Conservation (phyloP, 169 alveolate species). For the Haemoproteus tartakovskyi region DNA sequence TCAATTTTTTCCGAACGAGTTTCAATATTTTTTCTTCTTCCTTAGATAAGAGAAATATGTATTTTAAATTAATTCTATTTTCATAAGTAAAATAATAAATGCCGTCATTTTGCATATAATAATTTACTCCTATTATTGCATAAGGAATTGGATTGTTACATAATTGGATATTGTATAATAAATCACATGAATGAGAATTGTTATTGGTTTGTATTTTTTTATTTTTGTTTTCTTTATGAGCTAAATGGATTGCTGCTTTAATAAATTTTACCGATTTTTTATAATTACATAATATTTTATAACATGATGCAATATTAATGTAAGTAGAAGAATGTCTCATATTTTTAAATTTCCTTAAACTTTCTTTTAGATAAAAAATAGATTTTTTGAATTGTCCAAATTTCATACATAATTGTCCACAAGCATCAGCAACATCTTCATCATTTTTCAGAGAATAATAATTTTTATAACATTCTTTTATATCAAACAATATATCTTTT, state of each 20-base stretch:
- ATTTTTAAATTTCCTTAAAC: constrained; percentile 41
- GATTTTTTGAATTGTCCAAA: constrained; percentile 73
- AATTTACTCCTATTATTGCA: constrained; percentile 48
- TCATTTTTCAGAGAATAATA: constrained; percentile 72
- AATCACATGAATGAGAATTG: constrained; percentile 18
- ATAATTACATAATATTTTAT: constrained; percentile 40
- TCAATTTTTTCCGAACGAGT: constrained; percentile 10
- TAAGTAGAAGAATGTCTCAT: constrained; percentile 54
- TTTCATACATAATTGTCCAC: constrained; percentile 79
- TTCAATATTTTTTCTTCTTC: constrained; percentile 36
- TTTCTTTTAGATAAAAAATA: constrained; percentile 69
- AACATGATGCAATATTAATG: constrained; percentile 61
- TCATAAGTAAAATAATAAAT: constrained; percentile 38
- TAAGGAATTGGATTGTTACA: constrained; percentile 43
- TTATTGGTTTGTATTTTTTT: constrained; percentile 3
- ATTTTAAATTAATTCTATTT: constrained; percentile 20
- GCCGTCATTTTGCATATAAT: constrained; percentile 53
- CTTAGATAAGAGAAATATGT: constrained; percentile 21
- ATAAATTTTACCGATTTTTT: constrained; percentile 30
- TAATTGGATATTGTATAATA: constrained; percentile 47
- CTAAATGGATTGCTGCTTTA: constrained; percentile 25
- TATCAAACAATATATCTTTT: constrained; percentile 69
- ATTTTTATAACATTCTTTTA: constrained; percentile 68
- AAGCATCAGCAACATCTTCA: constrained; percentile 75
- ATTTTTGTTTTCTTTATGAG: constrained; percentile 16